These are phyloP conservation scores for Rhodotorula taiwanensis DNA, from an alignment of 768 basidiomycete genomes.

Conservation along the genomic window DNA sequence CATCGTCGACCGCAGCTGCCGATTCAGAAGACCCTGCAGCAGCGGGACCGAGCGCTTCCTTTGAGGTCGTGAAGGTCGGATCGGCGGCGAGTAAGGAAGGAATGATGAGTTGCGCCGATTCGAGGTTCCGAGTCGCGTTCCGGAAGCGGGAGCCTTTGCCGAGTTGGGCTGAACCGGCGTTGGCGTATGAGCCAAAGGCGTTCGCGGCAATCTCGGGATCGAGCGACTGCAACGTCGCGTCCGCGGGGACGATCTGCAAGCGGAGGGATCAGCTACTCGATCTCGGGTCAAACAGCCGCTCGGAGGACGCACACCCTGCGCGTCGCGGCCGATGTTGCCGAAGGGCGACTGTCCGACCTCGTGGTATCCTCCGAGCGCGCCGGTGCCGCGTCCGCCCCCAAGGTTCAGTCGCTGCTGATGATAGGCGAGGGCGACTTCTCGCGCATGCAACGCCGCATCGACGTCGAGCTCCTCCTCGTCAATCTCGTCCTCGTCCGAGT, in stretches of 20 bases:
- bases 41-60: slow-evolving; percentile 12
- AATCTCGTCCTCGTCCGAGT: slow-evolving; percentile 8
- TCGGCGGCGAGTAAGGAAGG: slow-evolving; percentile 27
- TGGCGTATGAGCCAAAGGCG: slow-evolving; percentile 9
- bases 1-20: background rate
- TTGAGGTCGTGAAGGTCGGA: slow-evolving; percentile 12
- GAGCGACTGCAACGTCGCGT: slow-evolving; percentile 13
- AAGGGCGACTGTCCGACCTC: background rate
- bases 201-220: background rate
- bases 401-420: slow-evolving; percentile 25
- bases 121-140: slow-evolving; percentile 29
- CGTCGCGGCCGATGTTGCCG: background rate
- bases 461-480: slow-evolving; percentile 33
- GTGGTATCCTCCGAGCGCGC: slow-evolving; percentile 29
- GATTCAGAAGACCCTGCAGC: background rate
- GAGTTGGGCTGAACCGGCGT: slow-evolving; percentile 3
- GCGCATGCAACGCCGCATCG: slow-evolving; percentile 27
- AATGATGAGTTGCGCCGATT: slow-evolving; percentile 34
- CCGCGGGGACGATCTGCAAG: slow-evolving; percentile 23
- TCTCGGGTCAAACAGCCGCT: too few species aligned
- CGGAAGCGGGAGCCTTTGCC: slow-evolving; percentile 32
- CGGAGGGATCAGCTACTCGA: background rate
- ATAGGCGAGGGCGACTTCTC: slow-evolving; percentile 36
- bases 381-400: slow-evolving; percentile 31
- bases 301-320: slow-evolving; percentile 15